Conservation (phyloP, 116 monocot species). For the Zostera marina region DNA sequence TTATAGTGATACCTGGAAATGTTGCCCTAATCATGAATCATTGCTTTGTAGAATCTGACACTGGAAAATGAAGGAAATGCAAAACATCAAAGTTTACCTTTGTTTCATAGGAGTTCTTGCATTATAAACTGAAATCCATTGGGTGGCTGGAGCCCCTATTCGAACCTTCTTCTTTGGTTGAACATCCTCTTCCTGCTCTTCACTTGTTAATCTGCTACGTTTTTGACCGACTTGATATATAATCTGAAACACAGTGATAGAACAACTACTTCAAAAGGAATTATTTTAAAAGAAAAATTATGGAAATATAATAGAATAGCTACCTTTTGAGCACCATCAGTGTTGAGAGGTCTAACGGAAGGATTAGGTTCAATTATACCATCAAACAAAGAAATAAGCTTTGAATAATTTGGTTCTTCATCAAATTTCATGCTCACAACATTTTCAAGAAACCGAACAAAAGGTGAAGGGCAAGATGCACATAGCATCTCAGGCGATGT, state of each 20-base stretch:
- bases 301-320: neutral
- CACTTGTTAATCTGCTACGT: conserved; percentile 50
- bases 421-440: conserved; percentile 90
- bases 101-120: conserved; percentile 85
- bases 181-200: conserved; percentile 72
- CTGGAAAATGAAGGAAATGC: neutral
- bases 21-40: neutral
- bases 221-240: conserved; percentile 79
- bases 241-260: conserved; percentile 8
- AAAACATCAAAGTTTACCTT: conserved; percentile 25
- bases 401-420: conserved; percentile 91
- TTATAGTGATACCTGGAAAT: conserved; percentile 85
- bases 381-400: conserved; percentile 77
- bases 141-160: conserved; percentile 67
- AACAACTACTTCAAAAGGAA: neutral
- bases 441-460: conserved; percentile 81
- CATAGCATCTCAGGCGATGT: conserved; percentile 84
- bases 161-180: conserved; percentile 72
- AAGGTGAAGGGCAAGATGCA: conserved; percentile 67
- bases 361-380: conserved; percentile 70
- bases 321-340: conserved; percentile 94
- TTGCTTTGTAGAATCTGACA: neutral
- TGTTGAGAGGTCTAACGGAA: conserved; percentile 61
- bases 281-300: neutral
- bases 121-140: conserved; percentile 98